Evolutionary conservation across 2,329 filamentous ascomycete genomes (phyloP), one percentile per base, ranked within the genome.

Genomic region (Cercospora citrullina): DNA sequence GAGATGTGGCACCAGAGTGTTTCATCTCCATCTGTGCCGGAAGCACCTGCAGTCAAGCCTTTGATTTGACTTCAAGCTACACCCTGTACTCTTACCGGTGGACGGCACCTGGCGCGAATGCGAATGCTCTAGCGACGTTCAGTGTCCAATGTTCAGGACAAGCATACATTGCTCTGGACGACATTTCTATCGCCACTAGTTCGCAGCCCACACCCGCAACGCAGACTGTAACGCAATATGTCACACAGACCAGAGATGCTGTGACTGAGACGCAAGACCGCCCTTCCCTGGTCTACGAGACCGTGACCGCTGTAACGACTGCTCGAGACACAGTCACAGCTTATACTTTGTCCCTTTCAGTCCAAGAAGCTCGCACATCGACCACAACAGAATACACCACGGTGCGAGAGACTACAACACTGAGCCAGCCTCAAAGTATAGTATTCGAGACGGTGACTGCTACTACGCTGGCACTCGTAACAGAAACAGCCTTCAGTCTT

Each of bases 1-100:
- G 62, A 14, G 23, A 62, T 23, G 31, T 26, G 5, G 55, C 36
- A 9, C 64, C 68, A 16, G 61, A 67, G 3, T 69, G 68, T 21
- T 28, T 31, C 8, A n/a, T 67, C 14, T 67, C 60, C 7, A 67
- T 69, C 18, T 69, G 68, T 53, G 61, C 30, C n/a, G 55, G 59
- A 18, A 51, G 58, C 28, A 21, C 31, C 12, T 69, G 68, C 57
- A 58, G 68, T 30, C 5, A n/a, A 16, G 18, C 62, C 39, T 21
- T 31, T 16, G 39, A n/a, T 1, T 39, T 68, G 30, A 55, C 66
- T n/a, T 26, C 28, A 28, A 45, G 18, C 3, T 65, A 68, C 21
- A 23, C 63, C 12, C 26, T 26, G 16, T 65, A 62, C 26, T 65
- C 66, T 9, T 58, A 62, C 31, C 18, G n/a, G 12, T 68, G 64